Percentiles rank a stretch among this genome's conserved stretches.
Conservation (phyloP, 2,329 filamentous ascomycete species). For the Trichoderma sp. region DNA sequence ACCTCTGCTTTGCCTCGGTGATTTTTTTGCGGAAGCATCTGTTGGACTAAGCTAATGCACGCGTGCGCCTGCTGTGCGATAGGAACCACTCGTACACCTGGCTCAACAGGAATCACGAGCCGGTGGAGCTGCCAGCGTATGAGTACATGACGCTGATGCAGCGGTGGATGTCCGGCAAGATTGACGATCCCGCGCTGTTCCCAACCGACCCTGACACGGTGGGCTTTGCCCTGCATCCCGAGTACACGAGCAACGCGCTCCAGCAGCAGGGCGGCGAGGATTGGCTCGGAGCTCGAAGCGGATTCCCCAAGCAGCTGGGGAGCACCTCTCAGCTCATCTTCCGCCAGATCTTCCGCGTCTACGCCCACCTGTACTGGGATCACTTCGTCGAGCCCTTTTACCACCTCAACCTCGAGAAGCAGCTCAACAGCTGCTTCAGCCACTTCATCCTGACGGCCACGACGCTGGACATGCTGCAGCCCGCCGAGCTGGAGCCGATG, state of each 20-base stretch:
- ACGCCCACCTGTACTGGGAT: slow-evolving; percentile 92
- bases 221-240: slow-evolving; percentile 61
- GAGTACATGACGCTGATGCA: slow-evolving; percentile 92
- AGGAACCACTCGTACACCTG: slow-evolving; percentile 87
- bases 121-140: slow-evolving; percentile 82
- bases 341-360: slow-evolving; percentile 95
- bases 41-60: slow-evolving; percentile 21
- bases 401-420: slow-evolving; percentile 72
- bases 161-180: slow-evolving; percentile 91
- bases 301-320: slow-evolving; percentile 83
- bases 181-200: slow-evolving; percentile 81
- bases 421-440: slow-evolving; percentile 79
- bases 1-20: not conserved
- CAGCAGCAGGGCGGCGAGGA: slow-evolving; percentile 59
- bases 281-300: slow-evolving; percentile 85
- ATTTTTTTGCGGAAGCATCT: not conserved
- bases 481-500: slow-evolving; percentile 88
- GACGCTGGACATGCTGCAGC: slow-evolving; percentile 75
- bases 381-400: slow-evolving; percentile 83
- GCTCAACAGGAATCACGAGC: slow-evolving; percentile 64
- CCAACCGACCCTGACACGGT: slow-evolving; percentile 73
- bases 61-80: slow-evolving; percentile 8
- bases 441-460: slow-evolving; percentile 77
- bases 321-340: slow-evolving; percentile 86
- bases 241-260: slow-evolving; percentile 56